Percentiles rank a stretch among this genome's conserved stretches.
These are phyloP conservation scores for Yarrowia alimentaria DNA, from an alignment of 805 yeast genomes.

Conservation along the genomic window DNA sequence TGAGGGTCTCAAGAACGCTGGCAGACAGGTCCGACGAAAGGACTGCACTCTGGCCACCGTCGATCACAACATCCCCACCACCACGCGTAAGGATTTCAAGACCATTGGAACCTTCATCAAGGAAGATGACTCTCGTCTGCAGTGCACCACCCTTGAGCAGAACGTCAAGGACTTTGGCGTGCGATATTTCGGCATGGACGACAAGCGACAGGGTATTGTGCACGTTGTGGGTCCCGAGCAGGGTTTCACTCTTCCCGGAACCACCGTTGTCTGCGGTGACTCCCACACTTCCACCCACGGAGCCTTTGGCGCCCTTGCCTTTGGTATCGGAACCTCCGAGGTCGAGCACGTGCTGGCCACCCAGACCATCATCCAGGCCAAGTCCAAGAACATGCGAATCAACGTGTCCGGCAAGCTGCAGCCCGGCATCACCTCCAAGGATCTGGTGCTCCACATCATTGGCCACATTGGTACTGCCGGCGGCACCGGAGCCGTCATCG, in stretches of 20 bases:
- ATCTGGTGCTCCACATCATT: constrained; percentile 87
- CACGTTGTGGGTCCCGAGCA: constrained; percentile 99
- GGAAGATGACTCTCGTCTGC: constrained; percentile 88
- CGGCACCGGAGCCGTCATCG: constrained; percentile 96
- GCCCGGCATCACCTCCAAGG: constrained; percentile 94
- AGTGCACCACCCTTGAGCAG: constrained; percentile 87
- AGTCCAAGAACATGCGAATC: constrained; percentile 94
- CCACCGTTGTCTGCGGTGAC: constrained; percentile 99
- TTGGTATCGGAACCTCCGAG: constrained; percentile 98
- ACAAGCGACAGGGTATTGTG: constrained; percentile 94
- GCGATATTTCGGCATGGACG: constrained; percentile 92
- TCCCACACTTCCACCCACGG: constrained; percentile 99
- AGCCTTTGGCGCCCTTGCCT: constrained; percentile 95
- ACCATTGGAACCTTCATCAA: constrained; percentile 75
- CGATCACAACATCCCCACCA: constrained; percentile 96
- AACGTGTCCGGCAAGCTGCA: constrained; percentile 76
- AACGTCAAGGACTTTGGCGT: constrained; percentile 88
- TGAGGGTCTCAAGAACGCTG: constrained; percentile 88
- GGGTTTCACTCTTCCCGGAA: constrained; percentile 97
- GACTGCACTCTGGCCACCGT: constrained; percentile 95
- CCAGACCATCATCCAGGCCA: constrained; percentile 87
- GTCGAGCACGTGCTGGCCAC: constrained; percentile 99
- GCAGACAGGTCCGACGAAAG: constrained; percentile 80
- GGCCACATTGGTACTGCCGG: constrained; percentile 99
- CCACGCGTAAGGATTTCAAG: constrained; percentile 74